phyloP scores from a whole-genome alignment of 257 asterid genomes.

The Euphrasia confusa region DNA sequence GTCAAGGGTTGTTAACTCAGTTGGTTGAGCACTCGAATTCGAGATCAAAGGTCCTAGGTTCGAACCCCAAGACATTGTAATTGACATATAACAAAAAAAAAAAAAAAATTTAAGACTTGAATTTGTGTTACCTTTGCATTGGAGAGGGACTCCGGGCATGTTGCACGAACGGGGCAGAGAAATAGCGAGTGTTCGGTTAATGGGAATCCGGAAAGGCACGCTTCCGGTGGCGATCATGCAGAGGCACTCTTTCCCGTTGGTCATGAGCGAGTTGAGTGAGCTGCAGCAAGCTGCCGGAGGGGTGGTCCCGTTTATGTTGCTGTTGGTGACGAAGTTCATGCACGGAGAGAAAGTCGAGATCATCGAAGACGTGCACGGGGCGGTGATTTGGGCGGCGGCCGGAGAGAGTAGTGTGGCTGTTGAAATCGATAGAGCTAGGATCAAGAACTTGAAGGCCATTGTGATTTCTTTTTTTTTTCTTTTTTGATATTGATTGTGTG shows the following conservation, averaged over 20 bases:
- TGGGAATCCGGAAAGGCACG: constrained; percentile 51
- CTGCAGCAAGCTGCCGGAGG: constrained; percentile 62
- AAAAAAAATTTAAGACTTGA: no score
- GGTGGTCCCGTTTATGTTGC: constrained; percentile 34
- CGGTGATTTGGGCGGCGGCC: constrained; percentile 39
- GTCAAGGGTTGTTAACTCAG: no score
- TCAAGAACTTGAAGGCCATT: constrained; percentile 27
- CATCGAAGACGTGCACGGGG: constrained; percentile 56
- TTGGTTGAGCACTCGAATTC: no score
- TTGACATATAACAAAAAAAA: no score
- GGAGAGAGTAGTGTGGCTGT: constrained; percentile 22
- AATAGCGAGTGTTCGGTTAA: constrained; percentile 53
- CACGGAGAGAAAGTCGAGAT: constrained; percentile 55
- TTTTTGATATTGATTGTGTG: not conserved
- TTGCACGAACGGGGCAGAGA: constrained; percentile 78
- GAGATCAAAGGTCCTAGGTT: no score
- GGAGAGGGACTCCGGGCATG: constrained; percentile 57
- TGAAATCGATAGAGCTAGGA: constrained; percentile 27
- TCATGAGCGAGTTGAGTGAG: constrained; percentile 60
- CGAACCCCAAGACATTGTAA: no score
- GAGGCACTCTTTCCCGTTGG: constrained; percentile 59
- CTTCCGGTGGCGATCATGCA: constrained; percentile 58
- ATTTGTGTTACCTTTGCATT: constrained; percentile 50
- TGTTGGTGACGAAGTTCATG: constrained; percentile 33
- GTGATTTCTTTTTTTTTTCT: not conserved